phyloP scores from a whole-genome alignment of 768 basidiomycete species.

The Boletus sp. region DNA sequence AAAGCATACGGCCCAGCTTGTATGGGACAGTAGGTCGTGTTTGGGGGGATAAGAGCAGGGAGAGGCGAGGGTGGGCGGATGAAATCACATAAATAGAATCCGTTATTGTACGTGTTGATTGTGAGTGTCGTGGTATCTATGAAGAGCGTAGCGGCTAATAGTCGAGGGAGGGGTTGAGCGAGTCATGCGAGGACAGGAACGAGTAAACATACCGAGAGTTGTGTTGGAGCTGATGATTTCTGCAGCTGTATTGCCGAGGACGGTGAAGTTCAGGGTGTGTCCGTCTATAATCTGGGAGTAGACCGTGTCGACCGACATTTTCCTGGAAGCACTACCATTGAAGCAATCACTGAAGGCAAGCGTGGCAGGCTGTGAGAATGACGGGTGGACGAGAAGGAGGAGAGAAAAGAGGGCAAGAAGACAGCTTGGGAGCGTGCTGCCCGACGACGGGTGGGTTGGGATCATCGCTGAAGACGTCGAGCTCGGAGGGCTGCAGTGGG shows the following conservation, averaged over 20 bases:
- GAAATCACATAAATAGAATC: slow-evolving; percentile 74
- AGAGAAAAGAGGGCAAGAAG: slow-evolving; percentile 10
- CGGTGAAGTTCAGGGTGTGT: slow-evolving; percentile 61
- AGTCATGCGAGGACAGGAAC: background rate
- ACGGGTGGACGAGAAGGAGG: slow-evolving; percentile 25
- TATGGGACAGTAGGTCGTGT: slow-evolving; percentile 70
- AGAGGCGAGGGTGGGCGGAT: slow-evolving; percentile 78
- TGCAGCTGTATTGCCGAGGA: slow-evolving; percentile 63
- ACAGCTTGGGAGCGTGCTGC: background rate
- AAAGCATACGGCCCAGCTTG: slow-evolving; percentile 78
- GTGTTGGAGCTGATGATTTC: slow-evolving; percentile 59
- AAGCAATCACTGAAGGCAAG: slow-evolving; percentile 72
- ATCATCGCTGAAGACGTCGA: slow-evolving; percentile 26
- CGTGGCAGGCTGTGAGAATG: slow-evolving; percentile 55
- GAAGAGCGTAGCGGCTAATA: slow-evolving; percentile 74
- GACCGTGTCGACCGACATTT: slow-evolving; percentile 64
- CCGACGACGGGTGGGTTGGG: slow-evolving; percentile 8
- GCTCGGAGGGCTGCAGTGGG: slow-evolving; percentile 5
- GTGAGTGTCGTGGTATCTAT: slow-evolving; percentile 80
- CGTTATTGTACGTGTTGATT: slow-evolving; percentile 66
- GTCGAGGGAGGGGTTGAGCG: slow-evolving; percentile 11
- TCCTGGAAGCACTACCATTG: slow-evolving; percentile 48
- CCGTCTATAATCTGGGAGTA: slow-evolving; percentile 67
- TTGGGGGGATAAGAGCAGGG: slow-evolving; percentile 38
- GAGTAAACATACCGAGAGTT: slow-evolving; percentile 56